A percentile compares a stretch with the other conserved stretches of the same genome.
These are phyloP conservation scores for Durusdinium trenchii DNA, from an alignment of 73 alveolate species.

Conservation along the genomic window DNA sequence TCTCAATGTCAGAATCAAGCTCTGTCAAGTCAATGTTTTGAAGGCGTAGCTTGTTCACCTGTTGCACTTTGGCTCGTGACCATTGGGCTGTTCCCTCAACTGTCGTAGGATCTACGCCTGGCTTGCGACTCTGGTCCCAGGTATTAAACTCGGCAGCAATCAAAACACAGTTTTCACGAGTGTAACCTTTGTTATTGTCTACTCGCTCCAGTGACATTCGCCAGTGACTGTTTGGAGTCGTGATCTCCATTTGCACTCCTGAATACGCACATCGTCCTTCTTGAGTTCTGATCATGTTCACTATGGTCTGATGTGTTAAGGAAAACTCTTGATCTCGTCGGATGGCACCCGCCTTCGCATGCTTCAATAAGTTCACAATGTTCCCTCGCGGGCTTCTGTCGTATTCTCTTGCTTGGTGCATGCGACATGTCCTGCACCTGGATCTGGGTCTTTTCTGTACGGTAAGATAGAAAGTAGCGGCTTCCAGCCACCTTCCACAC, in stretches of 20 bases:
- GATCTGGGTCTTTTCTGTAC: background rate
- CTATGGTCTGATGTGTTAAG: too few species aligned
- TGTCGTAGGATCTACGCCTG: background rate
- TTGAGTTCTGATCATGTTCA: background rate
- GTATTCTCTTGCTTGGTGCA: background rate
- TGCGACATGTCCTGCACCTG: background rate
- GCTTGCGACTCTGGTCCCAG: background rate
- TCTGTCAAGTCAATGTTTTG: too few species aligned
- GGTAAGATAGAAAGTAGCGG: background rate
- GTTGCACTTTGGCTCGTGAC: background rate
- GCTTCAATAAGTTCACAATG: background rate
- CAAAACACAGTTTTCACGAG: background rate
- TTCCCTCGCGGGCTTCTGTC: background rate
- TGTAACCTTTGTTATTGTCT: background rate
- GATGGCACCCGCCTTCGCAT: background rate
- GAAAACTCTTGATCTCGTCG: background rate
- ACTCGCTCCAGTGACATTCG: conserved; percentile 12
- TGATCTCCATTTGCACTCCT: background rate
- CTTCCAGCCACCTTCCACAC: background rate
- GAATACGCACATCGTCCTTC: conserved; percentile 8
- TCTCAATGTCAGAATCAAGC: too few species aligned
- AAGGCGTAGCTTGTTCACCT: too few species aligned
- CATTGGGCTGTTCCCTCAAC: conserved; percentile 6
- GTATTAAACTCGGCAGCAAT: conserved; percentile 26
- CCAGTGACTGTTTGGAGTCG: background rate